Evolutionary conservation across 2,329 filamentous ascomycete genomes (phyloP).

Genomic region (Talaromyces sp.): DNA sequence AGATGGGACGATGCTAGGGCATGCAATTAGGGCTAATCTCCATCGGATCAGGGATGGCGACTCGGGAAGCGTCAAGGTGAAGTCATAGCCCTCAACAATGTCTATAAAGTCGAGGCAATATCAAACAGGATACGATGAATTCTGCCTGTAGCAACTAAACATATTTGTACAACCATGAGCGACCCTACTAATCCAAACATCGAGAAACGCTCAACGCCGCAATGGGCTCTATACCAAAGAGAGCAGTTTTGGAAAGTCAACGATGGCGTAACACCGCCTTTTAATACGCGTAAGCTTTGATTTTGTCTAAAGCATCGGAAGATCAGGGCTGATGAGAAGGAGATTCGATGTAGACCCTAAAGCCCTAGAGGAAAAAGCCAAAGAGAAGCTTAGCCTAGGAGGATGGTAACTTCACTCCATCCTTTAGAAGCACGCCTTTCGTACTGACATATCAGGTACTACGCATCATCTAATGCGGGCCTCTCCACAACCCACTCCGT

Average conservation of each 20-base stretch:
- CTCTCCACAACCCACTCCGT: constrained; percentile 47
- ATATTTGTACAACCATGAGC: constrained; percentile 21
- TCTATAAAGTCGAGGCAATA: neutral
- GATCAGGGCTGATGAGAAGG: neutral
- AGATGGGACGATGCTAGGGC: neutral
- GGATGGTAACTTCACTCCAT: constrained; percentile 46
- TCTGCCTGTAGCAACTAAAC: too few species aligned
- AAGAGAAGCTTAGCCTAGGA: constrained; percentile 54
- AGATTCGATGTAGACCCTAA: constrained; percentile 42
- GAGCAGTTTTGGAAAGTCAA: constrained; percentile 56
- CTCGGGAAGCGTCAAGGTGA: constrained; percentile 27
- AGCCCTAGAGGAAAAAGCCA: constrained; percentile 58
- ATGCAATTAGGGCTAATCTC: neutral
- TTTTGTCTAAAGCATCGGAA: neutral
- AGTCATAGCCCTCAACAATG: constrained; percentile 23
- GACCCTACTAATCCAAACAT: constrained; percentile 55
- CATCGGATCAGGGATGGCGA: constrained; percentile 13
- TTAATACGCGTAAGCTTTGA: constrained; percentile 48
- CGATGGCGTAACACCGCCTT: constrained; percentile 48
- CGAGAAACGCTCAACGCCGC: constrained; percentile 48
- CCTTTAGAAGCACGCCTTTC: too few species aligned
- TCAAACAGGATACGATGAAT: neutral
- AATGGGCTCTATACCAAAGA: constrained; percentile 55
- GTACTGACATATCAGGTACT: constrained; percentile 24
- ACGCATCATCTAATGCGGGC: constrained; percentile 39